phyloP scores from a whole-genome alignment of 1,284 basidiomycete genomes.

The Heterobasidion irregulare region DNA sequence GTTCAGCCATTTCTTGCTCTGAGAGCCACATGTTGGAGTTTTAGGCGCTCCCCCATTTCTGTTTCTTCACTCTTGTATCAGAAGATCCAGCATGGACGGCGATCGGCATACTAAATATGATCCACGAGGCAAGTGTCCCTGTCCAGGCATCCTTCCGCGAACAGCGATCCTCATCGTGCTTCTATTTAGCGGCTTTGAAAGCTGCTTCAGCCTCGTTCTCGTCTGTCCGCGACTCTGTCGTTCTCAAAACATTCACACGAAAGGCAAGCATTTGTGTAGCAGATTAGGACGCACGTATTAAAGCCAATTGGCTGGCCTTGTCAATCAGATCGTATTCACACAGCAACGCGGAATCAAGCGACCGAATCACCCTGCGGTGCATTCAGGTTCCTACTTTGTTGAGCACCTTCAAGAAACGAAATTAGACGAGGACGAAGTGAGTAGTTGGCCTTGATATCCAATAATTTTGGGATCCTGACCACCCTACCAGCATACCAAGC shows the following conservation, averaged over 20 bases:
- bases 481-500: neutral
- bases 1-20: neutral
- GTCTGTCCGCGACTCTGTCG: neutral
- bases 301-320: neutral
- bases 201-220: neutral
- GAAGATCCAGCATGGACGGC: neutral
- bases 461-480: neutral
- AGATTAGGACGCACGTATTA: neutral
- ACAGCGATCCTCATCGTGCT: neutral
- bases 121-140: neutral
- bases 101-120: neutral
- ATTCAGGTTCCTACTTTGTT: neutral
- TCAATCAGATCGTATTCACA: neutral
- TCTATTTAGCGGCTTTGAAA: neutral
- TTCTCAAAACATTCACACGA: neutral
- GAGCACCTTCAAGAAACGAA: neutral
- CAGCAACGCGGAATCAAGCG: neutral
- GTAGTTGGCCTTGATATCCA: neutral
- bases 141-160: neutral
- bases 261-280: neutral
- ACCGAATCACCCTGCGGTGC: neutral
- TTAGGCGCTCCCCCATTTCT: neutral
- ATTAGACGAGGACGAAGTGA: neutral
- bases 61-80: neutral
- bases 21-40: neutral